Evolutionary conservation across 2,329 filamentous ascomycete species (phyloP).

Genomic region (Fusarium tricinctum): DNA sequence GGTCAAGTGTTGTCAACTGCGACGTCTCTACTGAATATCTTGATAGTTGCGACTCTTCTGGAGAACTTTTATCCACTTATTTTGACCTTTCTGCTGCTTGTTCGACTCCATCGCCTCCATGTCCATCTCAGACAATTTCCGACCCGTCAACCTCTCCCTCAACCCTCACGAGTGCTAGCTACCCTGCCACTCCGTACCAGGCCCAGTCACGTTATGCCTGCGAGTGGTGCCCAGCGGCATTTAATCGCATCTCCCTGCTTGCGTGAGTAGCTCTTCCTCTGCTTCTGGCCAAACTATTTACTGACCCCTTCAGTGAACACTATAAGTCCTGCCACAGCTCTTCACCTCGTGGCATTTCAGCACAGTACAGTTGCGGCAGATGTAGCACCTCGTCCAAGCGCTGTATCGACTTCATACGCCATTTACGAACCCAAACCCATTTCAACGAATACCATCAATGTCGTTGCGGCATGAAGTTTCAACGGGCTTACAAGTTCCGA

Average conservation of each 20-base stretch:
- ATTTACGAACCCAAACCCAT: background rate
- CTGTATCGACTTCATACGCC: background rate
- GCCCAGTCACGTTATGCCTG: background rate
- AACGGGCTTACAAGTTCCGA: background rate
- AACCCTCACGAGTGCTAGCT: background rate
- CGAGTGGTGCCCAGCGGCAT: background rate
- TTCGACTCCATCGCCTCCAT: background rate
- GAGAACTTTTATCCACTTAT: background rate
- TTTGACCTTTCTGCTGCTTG: background rate
- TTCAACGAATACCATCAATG: background rate
- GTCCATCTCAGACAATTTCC: background rate
- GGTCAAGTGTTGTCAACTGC: background rate
- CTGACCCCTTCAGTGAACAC: background rate
- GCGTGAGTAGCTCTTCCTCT: background rate
- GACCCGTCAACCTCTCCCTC: background rate
- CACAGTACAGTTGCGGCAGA: background rate
- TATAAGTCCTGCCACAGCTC: background rate
- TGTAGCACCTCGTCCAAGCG: background rate
- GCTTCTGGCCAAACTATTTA: background rate
- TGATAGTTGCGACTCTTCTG: background rate
- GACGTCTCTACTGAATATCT: background rate
- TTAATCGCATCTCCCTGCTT: background rate
- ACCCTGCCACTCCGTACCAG: background rate
- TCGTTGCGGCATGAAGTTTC: background rate
- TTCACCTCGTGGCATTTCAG: accelerated